Percentiles rank a stretch among this genome's conserved stretches.
Conservation (phyloP, 2,329 filamentous ascomycete species). For the Penicillium palitans region DNA sequence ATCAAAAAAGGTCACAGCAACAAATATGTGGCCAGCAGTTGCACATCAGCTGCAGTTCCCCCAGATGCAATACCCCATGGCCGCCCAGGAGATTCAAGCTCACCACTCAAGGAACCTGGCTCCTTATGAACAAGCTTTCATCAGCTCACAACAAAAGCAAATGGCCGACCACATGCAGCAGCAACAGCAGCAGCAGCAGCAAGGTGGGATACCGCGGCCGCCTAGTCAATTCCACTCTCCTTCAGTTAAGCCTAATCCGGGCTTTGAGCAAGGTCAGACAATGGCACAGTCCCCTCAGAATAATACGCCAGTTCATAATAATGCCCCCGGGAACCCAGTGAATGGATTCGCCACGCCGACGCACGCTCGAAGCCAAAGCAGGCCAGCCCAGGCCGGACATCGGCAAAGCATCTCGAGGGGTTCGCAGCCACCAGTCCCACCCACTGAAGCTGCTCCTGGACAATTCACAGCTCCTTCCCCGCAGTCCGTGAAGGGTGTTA, state of each 20-base stretch:
- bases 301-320: constrained; percentile 32
- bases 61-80: constrained; percentile 64
- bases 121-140: constrained; percentile 66
- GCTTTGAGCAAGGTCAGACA: constrained; percentile 42
- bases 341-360: constrained; percentile 46
- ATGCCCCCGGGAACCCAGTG: constrained; percentile 31
- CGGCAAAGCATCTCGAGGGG: constrained; percentile 36
- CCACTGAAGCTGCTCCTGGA: constrained; percentile 30
- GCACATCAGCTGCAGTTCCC: constrained; percentile 63
- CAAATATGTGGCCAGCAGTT: constrained; percentile 72
- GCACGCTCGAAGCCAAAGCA: constrained; percentile 36
- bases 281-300: constrained; percentile 37
- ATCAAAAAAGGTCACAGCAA: constrained; percentile 68
- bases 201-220: constrained; percentile 38
- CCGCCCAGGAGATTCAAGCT: constrained; percentile 66
- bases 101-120: constrained; percentile 75
- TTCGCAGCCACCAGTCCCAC: constrained; percentile 34
- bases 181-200: constrained; percentile 34
- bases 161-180: constrained; percentile 25
- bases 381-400: constrained; percentile 32
- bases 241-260: constrained; percentile 53
- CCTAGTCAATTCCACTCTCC: constrained; percentile 44
- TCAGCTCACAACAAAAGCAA: constrained; percentile 48
- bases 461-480: constrained; percentile 33
- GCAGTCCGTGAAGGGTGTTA: constrained; percentile 30